Base-by-base conservation (phyloP, 1,284 basidiomycete species). In the Heterobasidion parviporum region DNA sequence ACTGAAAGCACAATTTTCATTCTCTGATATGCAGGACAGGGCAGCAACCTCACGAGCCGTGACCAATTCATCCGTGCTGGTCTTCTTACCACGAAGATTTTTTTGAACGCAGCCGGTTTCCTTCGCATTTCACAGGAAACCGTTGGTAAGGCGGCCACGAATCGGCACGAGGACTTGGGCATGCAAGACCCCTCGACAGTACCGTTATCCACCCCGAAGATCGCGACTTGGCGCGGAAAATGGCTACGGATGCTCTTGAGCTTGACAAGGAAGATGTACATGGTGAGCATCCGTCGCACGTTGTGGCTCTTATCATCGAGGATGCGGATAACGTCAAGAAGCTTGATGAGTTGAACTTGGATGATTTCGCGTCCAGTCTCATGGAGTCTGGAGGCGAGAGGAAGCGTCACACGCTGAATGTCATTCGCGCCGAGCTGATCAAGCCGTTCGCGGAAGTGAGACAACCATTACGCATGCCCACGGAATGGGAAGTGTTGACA, bases 161-260 rank as follows among this genome's bases (percentile, higher is more conserved):
- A 85, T 63, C 81, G 90, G 18, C 81, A 82, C 51, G 83, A 88
- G 53, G 85, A 88, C 55, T 64, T 69, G 6, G 80, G 85, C 58
- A 77, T 81, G 10, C 87, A 90, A 10, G 96, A 99, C 70, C 92
- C 4, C 77, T 99, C 49, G 97, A 99, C 68, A 86, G 88, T 65
- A 99, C 96, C 89, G 97, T 14, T n/a, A 94, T 99, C 59, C 97
- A 99, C 69, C 94, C 94, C 1, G 94, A 98, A 70, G 96, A 99
- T 72, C 99, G 99, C 69, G 94, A 98, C 65, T 81, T 98, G 55
- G 96, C 97, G 1, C 87, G 94, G 49, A 98, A 99, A 76, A 98
- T 99, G 94, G 96, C 97, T 38, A 92, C 93, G 10, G 96, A 98
- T 70, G 94, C 96, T 7, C 81, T 98, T 26, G 96, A 98, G 65